phyloP scores from a whole-genome alignment of 129 eudicot genomes.

The Saussurea involucrata region DNA sequence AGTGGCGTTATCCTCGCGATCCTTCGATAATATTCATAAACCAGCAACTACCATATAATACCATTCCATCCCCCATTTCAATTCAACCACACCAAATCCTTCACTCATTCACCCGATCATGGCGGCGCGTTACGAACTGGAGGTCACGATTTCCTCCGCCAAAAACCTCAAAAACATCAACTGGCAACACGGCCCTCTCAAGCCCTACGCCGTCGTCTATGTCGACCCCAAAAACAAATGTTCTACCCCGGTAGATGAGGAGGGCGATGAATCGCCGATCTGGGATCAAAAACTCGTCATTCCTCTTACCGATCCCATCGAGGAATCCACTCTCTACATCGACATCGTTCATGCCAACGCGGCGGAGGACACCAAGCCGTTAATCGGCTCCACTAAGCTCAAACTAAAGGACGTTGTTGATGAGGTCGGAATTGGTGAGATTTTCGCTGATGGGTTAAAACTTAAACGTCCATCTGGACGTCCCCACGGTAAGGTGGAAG shows the following conservation, averaged over 20 bases:
- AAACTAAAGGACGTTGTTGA: conserved; percentile 52
- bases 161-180: conserved; percentile 81
- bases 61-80: conserved; percentile 6
- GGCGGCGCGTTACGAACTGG: conserved; percentile 64
- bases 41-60: background rate
- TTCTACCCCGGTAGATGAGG: conserved; percentile 58
- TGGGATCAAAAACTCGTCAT: conserved; percentile 66
- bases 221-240: conserved; percentile 59
- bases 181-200: conserved; percentile 80
- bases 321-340: conserved; percentile 59
- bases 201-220: conserved; percentile 89
- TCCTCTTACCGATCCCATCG: conserved; percentile 56
- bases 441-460: conserved; percentile 27
- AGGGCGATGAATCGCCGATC: conserved; percentile 57
- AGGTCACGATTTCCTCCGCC: conserved; percentile 62
- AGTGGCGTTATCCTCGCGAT: conserved; percentile 3
- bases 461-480: conserved; percentile 92
- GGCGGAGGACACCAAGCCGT: conserved; percentile 69
- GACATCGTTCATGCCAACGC: conserved; percentile 77
- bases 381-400: conserved; percentile 76
- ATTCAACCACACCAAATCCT: background rate
- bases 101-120: conserved; percentile 12
- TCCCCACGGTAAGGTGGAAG: conserved; percentile 69
- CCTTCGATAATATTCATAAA: conserved; percentile 9
- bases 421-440: conserved; percentile 52